Base-by-base conservation (phyloP, 2,329 filamentous ascomycete species). In the Aulographum hederae region DNA sequence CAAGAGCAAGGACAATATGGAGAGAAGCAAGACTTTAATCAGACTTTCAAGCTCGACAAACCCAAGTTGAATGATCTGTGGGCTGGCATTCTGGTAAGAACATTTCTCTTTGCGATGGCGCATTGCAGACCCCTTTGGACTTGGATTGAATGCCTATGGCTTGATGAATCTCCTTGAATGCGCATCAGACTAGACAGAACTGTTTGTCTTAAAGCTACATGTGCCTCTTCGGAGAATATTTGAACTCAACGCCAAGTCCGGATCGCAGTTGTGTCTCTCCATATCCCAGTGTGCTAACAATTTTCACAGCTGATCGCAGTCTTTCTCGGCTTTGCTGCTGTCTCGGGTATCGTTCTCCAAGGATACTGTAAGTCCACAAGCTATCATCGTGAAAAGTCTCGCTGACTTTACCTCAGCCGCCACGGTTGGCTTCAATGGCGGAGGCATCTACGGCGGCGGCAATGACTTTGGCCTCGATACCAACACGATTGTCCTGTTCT, bases 1-100 rank as follows among this genome's bases (percentile, higher is more conserved):
- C 46, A 48, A 29, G 33, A 35, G 16, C 38, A 40, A 25, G 34
- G 28, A 11, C 26, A 33, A 11, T 34, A 39, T 26, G 56, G 58
- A 30, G 56, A 59, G 39, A 65, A 67, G 48, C 53, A 57, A 28
- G 58, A 48, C 12, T 94, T 91, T 48, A 72, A 86, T 14, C 68
- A 94, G 46, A 69, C 73, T 2, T 94, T 95, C 62, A 76, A 76
- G 53, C 54, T 94, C 32, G 69, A 80, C 32, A 73, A 62, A 39
- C 82, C 82, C n/a, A 91, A 86, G 52, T 93, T 67, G 57, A 81
- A 94, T 46, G 86, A 95, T 50, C 48, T 79, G 17, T 94, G 85
- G 86, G 85, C 85, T 3, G 84, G 78, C 3, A 57, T 91, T 26
- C 58, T 94, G 46, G 74, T 78, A 51, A 21, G 44, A 30, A 15